phyloP scores from a whole-genome alignment of 768 basidiomycete species.

The Auricularia cornea region DNA sequence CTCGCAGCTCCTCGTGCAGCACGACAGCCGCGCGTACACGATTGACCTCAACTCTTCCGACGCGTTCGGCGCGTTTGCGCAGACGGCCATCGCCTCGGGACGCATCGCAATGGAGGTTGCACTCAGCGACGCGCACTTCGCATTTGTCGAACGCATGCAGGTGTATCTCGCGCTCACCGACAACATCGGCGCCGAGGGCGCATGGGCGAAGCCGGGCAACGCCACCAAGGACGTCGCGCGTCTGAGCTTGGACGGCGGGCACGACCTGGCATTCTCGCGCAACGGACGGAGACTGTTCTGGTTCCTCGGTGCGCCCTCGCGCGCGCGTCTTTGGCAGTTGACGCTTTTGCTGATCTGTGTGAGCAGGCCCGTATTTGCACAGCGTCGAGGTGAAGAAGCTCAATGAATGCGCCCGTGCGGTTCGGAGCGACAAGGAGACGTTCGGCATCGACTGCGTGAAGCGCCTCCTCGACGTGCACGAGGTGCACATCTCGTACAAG shows the following conservation, averaged over 20 bases:
- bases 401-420: constrained; percentile 37
- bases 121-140: constrained; percentile 33
- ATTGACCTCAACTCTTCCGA: constrained; percentile 16
- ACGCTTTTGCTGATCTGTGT: not conserved
- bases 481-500: constrained; percentile 48
- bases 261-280: constrained; percentile 54
- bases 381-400: constrained; percentile 50
- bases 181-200: constrained; percentile 24
- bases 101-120: constrained; percentile 50
- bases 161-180: constrained; percentile 48
- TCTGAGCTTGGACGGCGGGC: constrained; percentile 65
- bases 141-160: constrained; percentile 63
- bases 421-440: constrained; percentile 39
- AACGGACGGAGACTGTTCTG: constrained; percentile 63
- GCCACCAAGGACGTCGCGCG: constrained; percentile 53
- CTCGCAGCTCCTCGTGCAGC: constrained; percentile 47
- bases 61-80: constrained; percentile 22
- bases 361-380: constrained; percentile 54
- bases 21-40: constrained; percentile 38
- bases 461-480: constrained; percentile 46
- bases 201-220: constrained; percentile 68
- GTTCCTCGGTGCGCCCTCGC: constrained; percentile 50
- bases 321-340: not conserved
- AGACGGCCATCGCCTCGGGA: constrained; percentile 44
- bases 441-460: constrained; percentile 61